phyloP scores from a whole-genome alignment of 305 asterid species.

The Fraxinus albicans region DNA sequence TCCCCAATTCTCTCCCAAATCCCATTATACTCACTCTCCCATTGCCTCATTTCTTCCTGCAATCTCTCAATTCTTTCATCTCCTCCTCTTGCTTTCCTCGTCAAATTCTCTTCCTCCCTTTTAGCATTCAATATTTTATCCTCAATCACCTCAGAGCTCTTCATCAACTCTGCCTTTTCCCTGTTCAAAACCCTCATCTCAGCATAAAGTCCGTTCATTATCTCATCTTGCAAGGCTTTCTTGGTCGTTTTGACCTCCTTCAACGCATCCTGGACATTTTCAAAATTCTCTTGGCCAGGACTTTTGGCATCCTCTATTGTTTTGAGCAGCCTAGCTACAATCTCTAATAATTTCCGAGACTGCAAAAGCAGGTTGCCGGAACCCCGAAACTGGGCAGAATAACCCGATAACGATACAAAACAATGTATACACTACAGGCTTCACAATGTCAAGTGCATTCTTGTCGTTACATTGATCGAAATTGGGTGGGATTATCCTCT shows the following conservation, averaged over 20 bases:
- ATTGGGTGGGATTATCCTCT: neutral
- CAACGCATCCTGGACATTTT: constrained; percentile 43
- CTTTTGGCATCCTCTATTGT: constrained; percentile 53
- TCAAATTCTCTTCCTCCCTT: constrained; percentile 47
- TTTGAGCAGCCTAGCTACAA: constrained; percentile 48
- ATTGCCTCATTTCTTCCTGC: constrained; percentile 44
- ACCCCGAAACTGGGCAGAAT: constrained; percentile 53
- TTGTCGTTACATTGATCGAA: constrained; percentile 26
- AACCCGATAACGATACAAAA: constrained; percentile 51
- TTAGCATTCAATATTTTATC: constrained; percentile 25
- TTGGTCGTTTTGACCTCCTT: constrained; percentile 55
- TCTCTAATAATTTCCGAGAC: constrained; percentile 61
- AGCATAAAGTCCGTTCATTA: constrained; percentile 56
- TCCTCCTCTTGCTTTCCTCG: constrained; percentile 38
- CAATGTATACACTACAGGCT: constrained; percentile 58
- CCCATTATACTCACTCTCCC: constrained; percentile 54
- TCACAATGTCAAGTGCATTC: constrained; percentile 36
- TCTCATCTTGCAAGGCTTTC: constrained; percentile 59
- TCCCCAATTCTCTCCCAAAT: constrained; percentile 64
- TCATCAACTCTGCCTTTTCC: constrained; percentile 40
- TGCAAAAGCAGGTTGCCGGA: constrained; percentile 42
- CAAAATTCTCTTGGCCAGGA: constrained; percentile 33
- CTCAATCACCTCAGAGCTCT: constrained; percentile 41
- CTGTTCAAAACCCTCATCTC: constrained; percentile 50
- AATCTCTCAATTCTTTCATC: constrained; percentile 42